Evolutionary conservation across 2,329 filamentous ascomycete genomes (phyloP), one percentile per base, ranked within the genome.

Genomic region (Chaetomiaceae sp.): DNA sequence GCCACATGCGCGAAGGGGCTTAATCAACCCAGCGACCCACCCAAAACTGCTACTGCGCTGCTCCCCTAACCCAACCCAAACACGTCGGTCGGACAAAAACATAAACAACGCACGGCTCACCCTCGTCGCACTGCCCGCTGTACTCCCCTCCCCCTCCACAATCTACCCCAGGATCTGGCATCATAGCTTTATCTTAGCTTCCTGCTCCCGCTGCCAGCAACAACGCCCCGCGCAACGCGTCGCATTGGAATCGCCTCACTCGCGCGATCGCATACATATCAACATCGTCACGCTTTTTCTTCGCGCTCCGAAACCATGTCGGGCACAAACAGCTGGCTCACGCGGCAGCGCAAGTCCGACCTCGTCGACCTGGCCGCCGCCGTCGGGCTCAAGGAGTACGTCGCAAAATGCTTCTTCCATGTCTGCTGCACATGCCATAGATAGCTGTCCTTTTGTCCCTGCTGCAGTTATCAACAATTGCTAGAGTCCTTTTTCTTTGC

Each of bases 301-400:
- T 29, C 24, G 19, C 12, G 14, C 41, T 29, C 38, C 38, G 34
- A 10, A 39, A 52, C 24, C 40, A 59, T 59, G 56, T 56, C 57
- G 42, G 33, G 33, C 38, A 38, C 35, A 40, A 80, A 84, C 62
- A 79, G 81, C 58, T 95, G 86, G 80, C 75, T 95, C 63, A 78
- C 83, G 66, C 76, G 78, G 65, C 86, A 93, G 76, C 84, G 86
- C 72, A 95, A 95, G 75, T 75, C 74, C 58, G 87, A 91, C 55
- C 78, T 95, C 47, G 66, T 80, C 58, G 83, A 86, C 53, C 74
- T 94, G 52, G 87, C 88, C 49, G 78, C 86, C 55, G 69, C 74
- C 38, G 76, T 86, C 52, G 84, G 84, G 48, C 71, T 91, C 45
- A 75, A 79, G 62, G 78, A 86, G 88, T 94, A 79, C 61, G 82